Percentiles rank a stretch among this genome's conserved stretches.
Evolutionary conservation across 768 basidiomycete genomes (phyloP).

Genomic region (Mycena galopus): DNA sequence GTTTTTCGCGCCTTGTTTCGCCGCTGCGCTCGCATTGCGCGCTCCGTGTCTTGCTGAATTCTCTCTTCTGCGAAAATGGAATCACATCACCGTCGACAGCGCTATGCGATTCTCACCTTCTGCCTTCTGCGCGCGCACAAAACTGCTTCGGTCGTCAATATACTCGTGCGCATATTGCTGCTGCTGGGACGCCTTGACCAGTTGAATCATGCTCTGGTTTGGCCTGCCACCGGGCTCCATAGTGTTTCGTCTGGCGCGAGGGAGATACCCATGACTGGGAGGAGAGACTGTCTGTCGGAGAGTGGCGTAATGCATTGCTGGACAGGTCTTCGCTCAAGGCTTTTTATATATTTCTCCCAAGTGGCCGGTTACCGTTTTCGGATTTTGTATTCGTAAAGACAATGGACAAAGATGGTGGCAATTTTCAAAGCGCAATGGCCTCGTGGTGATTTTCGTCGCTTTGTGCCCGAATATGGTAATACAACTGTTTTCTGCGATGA

Average conservation of each 20-base stretch:
- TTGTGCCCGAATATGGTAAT: neutral
- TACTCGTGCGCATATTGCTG: constrained; percentile 29
- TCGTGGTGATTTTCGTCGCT: neutral
- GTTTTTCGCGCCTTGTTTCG: constrained; percentile 28
- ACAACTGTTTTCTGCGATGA: neutral
- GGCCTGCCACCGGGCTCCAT: constrained; percentile 22
- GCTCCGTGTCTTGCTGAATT: constrained; percentile 33
- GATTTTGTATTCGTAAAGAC: constrained; percentile 18
- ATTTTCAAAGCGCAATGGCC: neutral
- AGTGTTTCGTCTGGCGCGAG: constrained; percentile 29
- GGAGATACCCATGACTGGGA: neutral
- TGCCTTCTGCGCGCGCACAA: constrained; percentile 25
- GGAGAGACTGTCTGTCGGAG: constrained; percentile 8
- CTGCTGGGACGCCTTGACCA: constrained; percentile 29
- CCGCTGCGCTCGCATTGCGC: constrained; percentile 29
- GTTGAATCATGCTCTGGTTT: constrained; percentile 20
- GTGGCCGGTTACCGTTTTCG: neutral
- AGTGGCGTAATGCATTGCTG: constrained; percentile 30
- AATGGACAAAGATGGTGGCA: constrained; percentile 22
- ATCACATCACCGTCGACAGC: neutral
- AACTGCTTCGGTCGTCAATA: constrained; percentile 34
- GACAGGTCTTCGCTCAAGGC: neutral
- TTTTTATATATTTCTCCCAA: constrained; percentile 16
- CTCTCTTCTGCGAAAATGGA: constrained; percentile 22
- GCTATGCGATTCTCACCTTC: constrained; percentile 21